Conservation (phyloP, 2,329 filamentous ascomycete species). For the Furcasterigmium sp. region DNA sequence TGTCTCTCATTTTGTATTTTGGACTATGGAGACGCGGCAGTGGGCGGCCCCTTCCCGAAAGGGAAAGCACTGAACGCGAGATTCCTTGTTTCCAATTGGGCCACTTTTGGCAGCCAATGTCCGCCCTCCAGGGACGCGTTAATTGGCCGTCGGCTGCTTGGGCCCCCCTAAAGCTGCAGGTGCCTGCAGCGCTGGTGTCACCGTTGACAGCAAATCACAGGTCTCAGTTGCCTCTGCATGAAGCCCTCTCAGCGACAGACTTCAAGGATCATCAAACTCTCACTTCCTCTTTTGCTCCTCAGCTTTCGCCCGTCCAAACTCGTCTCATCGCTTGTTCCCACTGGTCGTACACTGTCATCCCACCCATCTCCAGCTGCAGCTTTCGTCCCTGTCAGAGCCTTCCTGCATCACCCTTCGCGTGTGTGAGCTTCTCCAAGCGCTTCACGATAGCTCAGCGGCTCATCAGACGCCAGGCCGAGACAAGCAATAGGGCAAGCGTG, state of each 20-base stretch:
- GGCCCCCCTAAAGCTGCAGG: constrained; percentile 1
- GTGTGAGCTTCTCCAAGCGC: too few relatives aligned
- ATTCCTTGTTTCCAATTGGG: neutral
- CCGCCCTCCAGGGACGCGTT: too few relatives aligned
- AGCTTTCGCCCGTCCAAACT: neutral
- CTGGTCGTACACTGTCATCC: neutral
- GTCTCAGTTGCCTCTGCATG: neutral
- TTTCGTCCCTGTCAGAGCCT: too few relatives aligned
- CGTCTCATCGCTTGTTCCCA: neutral
- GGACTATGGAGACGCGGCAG: neutral
- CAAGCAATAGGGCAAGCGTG: too few relatives aligned
- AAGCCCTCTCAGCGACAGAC: too few relatives aligned
- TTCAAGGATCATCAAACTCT: neutral
- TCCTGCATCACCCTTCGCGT: too few relatives aligned
- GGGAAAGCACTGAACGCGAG: neutral
- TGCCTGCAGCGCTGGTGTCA: neutral
- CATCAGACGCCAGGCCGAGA: too few relatives aligned
- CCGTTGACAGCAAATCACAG: neutral
- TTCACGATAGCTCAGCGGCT: too few relatives aligned
- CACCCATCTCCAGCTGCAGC: too few relatives aligned
- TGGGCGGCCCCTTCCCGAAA: neutral
- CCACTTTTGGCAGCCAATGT: too few relatives aligned
- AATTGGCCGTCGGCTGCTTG: neutral
- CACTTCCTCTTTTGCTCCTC: neutral
- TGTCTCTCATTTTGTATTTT: too few relatives aligned